phyloP scores from a whole-genome alignment of 148 eudicot species.

The Dysphania ambrosioides region DNA sequence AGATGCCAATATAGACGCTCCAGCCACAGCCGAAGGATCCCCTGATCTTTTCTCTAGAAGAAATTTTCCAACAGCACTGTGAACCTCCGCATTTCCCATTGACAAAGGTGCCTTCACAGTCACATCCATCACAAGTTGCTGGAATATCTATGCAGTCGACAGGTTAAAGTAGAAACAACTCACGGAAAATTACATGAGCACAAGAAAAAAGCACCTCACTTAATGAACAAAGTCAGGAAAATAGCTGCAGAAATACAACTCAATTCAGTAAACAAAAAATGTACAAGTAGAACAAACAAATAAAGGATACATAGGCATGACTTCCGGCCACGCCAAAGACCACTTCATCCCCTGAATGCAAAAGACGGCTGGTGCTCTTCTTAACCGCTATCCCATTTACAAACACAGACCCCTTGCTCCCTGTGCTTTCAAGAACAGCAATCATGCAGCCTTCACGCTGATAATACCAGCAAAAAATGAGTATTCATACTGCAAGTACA shows the following conservation, averaged over 20 bases:
- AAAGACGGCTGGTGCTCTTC: constrained; percentile 50
- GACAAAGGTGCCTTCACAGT: constrained; percentile 57
- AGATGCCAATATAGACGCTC: constrained; percentile 86
- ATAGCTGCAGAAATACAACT: not conserved
- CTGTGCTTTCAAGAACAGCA: constrained; percentile 76
- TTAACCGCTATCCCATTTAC: constrained; percentile 67
- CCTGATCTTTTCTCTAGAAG: constrained; percentile 62
- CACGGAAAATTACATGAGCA: constrained; percentile 9
- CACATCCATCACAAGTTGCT: constrained; percentile 48
- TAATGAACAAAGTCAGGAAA: not conserved
- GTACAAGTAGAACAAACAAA: not conserved
- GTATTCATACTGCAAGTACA: constrained; percentile 39
- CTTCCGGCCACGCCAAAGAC: constrained; percentile 56
- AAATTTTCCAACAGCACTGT: constrained; percentile 44
- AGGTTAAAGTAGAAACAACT: constrained; percentile 37
- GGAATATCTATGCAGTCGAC: constrained; percentile 51
- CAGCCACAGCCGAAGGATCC: constrained; percentile 78
- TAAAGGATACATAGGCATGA: constrained; percentile 85
- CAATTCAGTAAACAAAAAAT: not conserved
- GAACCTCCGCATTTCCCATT: constrained; percentile 51
- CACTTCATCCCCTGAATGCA: constrained; percentile 87
- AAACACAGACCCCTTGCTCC: constrained; percentile 74
- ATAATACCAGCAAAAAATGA: constrained; percentile 46
- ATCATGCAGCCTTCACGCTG: constrained; percentile 61
- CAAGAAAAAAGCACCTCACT: not conserved